Evolutionary conservation across 2,329 filamentous ascomycete species (phyloP).

Genomic region (Phialocephala subalpina): DNA sequence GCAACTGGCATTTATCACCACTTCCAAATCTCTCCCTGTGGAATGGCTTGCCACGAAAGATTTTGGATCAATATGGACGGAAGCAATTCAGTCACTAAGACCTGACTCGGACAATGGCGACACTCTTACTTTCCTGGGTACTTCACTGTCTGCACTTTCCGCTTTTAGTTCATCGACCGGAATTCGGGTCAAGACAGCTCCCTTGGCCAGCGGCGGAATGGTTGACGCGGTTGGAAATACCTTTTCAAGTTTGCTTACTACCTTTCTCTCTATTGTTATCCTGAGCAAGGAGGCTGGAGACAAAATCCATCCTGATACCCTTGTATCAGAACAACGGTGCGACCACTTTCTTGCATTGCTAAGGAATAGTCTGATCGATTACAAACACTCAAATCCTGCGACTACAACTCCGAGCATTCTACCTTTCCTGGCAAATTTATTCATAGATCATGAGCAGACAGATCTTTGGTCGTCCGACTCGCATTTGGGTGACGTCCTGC

Average conservation of each 20-base stretch:
- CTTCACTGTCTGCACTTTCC: conserved; percentile 45
- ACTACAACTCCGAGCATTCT: not conserved
- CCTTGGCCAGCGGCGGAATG: conserved; percentile 8
- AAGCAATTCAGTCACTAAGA: conserved; percentile 48
- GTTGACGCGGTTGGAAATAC: conserved; percentile 44
- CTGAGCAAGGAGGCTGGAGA: conserved; percentile 30
- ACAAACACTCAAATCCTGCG: not conserved
- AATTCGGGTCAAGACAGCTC: not conserved
- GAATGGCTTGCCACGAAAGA: conserved; percentile 55
- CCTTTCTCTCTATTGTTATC: conserved; percentile 49
- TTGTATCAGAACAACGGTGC: not conserved
- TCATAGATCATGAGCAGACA: conserved; percentile 18
- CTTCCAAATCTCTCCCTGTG: conserved; percentile 46
- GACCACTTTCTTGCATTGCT: not conserved
- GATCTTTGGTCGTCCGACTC: not conserved
- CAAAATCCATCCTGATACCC: not conserved
- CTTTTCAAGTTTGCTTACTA: conserved; percentile 51
- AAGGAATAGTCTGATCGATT: not conserved
- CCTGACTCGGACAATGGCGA: conserved; percentile 44
- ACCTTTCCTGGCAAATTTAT: conserved; percentile 12
- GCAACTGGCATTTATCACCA: conserved; percentile 48
- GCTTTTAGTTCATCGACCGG: conserved; percentile 13
- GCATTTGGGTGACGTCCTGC: conserved; percentile 21
- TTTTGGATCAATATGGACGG: conserved; percentile 52
- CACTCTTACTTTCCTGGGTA: conserved; percentile 47